Conservation (phyloP, 1,284 basidiomycete species). For the Cutaneotrichosporon curvatum region DNA sequence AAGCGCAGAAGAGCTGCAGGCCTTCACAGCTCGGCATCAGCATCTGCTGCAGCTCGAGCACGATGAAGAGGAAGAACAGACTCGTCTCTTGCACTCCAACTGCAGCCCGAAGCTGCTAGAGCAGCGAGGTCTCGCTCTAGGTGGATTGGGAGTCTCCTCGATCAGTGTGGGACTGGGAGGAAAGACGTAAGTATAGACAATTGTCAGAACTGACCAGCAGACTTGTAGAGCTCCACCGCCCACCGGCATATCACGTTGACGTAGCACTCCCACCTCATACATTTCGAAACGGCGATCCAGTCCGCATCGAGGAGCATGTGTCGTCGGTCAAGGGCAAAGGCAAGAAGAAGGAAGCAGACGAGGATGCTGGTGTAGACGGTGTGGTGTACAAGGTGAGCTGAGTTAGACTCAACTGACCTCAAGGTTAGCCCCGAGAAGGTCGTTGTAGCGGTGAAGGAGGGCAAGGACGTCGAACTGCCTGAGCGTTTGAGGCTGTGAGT, state of each 20-base stretch:
- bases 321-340: constrained; percentile 51
- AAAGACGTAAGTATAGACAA: constrained; percentile 61
- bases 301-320: constrained; percentile 67
- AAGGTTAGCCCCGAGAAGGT: constrained; percentile 70
- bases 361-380: constrained; percentile 53
- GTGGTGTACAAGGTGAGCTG: constrained; percentile 67
- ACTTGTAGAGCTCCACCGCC: constrained; percentile 76
- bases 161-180: constrained; percentile 78
- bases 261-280: constrained; percentile 74
- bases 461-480: constrained; percentile 68
- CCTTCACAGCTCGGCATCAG: constrained; percentile 67
- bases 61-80: constrained; percentile 73
- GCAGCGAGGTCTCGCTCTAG: constrained; percentile 73
- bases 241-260: constrained; percentile 67
- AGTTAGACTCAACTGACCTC: background rate
- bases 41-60: constrained; percentile 64
- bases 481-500: constrained; percentile 64
- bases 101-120: constrained; percentile 78
- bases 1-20: constrained; percentile 44
- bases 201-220: constrained; percentile 45
- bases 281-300: constrained; percentile 74
- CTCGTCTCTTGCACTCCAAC: constrained; percentile 70
- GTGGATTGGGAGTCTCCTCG: constrained; percentile 61
- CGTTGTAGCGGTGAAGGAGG: constrained; percentile 62
- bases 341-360: constrained; percentile 49